Base-by-base conservation (phyloP, 306 rosid species). In the Lathyrus sativus region DNA sequence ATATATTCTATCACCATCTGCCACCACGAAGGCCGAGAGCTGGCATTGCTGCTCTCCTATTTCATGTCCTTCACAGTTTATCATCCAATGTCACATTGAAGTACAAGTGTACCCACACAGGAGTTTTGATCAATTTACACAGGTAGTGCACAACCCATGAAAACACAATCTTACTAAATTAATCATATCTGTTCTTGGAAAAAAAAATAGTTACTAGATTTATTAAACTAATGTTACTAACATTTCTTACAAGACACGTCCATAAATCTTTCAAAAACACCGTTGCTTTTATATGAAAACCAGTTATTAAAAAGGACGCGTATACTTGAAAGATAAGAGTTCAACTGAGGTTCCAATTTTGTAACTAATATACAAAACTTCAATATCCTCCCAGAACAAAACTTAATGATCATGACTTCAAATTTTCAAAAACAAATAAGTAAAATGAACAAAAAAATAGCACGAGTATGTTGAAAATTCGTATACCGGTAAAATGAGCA, bases 1-100 rank as follows among this genome's bases (percentile, higher is more conserved):
- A 56, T 44, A 13, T 58, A n/a, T 37, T 39, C 24, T 14, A 63
- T 38, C 51, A 46, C 7, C 68, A 55, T 19, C 6, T 11, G 15
- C 28, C 56, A 35, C 13, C 61, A 2, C 13, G 1, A 5, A 28
- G 35, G 51, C 58, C 65, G 55, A 13, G 18, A 55, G 33, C 43
- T 51, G 45, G 12, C 55, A 48, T 67, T 60, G 69, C 73, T 46
- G 69, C 73, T 56, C 31, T 64, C 68, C 26, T 45, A 15, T 26
- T 48, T 70, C 28, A 57, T 13, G 38, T 18, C 39, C 37, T 48
- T 59, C 38, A 58, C 51, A 50, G 5, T 33, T 67, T 11, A 49
- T 68, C 42, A 31, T 62, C 67, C 60, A 70, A 50, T 51, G 55
- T n/a, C 66, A 39, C 35, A 39, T 71, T 35, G 5, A 17, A 22